Evolutionary conservation across 2,329 filamentous ascomycete species (phyloP).

Genomic region (Nothophaeocryptopus gaeumannii): DNA sequence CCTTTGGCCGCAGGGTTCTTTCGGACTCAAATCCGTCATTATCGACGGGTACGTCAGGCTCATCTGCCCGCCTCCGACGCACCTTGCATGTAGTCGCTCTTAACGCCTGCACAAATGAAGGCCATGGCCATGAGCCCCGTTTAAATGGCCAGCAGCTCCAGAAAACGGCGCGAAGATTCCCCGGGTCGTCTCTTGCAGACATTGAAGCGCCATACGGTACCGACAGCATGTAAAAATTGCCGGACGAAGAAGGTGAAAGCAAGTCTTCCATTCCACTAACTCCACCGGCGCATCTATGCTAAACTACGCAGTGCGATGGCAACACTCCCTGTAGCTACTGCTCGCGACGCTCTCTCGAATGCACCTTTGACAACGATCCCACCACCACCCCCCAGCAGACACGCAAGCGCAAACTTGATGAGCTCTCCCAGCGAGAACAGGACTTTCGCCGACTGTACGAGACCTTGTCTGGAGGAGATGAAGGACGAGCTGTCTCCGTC

Average conservation of each 20-base stretch:
- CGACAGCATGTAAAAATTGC: slow-evolving; percentile 8
- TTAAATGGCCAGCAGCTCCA: no score
- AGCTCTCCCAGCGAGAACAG: neutral
- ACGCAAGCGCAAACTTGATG: slow-evolving; percentile 1
- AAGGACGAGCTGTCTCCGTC: neutral
- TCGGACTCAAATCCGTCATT: no score
- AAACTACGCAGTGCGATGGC: slow-evolving; percentile 4
- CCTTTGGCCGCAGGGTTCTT: no score
- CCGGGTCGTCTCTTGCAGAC: slow-evolving; percentile 7
- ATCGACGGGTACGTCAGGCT: no score
- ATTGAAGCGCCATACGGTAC: slow-evolving; percentile 7
- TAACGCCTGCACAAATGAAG: no score
- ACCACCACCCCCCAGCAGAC: slow-evolving; percentile 9
- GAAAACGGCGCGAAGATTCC: no score
- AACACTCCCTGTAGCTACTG: slow-evolving; percentile 5
- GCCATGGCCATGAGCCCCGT: no score
- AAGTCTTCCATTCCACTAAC: neutral
- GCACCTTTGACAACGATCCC: slow-evolving; percentile 5
- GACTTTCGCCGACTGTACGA: slow-evolving; percentile 7
- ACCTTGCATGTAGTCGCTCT: no score
- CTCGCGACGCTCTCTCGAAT: slow-evolving; percentile 2
- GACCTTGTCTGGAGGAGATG: slow-evolving; percentile 4
- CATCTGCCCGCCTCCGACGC: no score
- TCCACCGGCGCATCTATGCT: neutral
- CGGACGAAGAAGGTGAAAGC: slow-evolving; percentile 9